Evolutionary conservation across 345 rosid genomes (phyloP), one percentile per base, ranked within the genome.

Genomic region (Populus deltoides): DNA sequence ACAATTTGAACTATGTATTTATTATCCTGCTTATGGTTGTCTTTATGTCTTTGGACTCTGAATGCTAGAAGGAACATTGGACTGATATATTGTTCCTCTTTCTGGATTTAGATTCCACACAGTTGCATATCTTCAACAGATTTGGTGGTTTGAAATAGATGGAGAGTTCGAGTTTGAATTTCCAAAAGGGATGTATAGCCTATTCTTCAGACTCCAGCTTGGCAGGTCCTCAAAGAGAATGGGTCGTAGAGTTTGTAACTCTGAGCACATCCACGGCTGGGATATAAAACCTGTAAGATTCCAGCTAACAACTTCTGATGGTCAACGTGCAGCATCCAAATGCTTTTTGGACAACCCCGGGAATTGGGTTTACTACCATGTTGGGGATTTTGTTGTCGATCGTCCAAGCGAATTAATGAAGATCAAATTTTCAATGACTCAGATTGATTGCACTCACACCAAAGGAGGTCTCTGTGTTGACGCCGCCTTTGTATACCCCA

Each of bases 61-160:
- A 53, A 66, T 66, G 41, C 18, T 16, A 20, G n/a, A 66, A 16
- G 13, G 36, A 27, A 8, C 22, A 31, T 5, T 72, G 39, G 68
- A 38, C 25, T 20, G 63, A 66, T 15, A 35, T 12, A 45, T 31
- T 45, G 6, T 13, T 33, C n/a, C 17, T 13, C 16, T 38, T 27
- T 53, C 8, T 68, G n/a, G 18, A 47, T 53, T 67, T n/a, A 79
- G 83, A 43, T 75, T 80, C 72, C 59, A 71, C 59, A 57, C 79
- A 25, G 72, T 75, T 24, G 79, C 79, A 55, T 80, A 75, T 71
- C 79, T 80, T 38, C 75, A 80, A 13, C 79, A 80, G 38, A 71
- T 66, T 2, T 80, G 83, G 83, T 80, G 83, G 83, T 16, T 80
- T 9, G 83, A 75, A 69, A 76, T 65, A 63, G 83, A 70, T 33